phyloP scores from a whole-genome alignment of 495 filamentous ascomycete species.

The Tuber aestivum region DNA sequence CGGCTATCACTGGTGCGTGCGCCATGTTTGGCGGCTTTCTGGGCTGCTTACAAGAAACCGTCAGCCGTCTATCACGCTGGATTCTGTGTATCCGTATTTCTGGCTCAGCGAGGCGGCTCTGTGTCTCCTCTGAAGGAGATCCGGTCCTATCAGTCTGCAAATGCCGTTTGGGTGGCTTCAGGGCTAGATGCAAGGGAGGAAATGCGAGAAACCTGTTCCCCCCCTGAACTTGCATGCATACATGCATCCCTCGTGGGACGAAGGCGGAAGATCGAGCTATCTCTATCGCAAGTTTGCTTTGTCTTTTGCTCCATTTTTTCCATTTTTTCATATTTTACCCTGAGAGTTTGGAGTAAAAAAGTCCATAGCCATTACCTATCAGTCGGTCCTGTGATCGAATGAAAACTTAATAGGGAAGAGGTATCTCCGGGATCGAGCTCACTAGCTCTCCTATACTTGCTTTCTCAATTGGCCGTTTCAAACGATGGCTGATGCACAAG shows the following conservation, averaged over 20 bases:
- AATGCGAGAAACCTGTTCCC: neutral
- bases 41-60: neutral
- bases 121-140: neutral
- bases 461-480: neutral
- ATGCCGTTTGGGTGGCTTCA: neutral
- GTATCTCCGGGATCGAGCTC: neutral
- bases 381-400: neutral
- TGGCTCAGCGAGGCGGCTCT: neutral
- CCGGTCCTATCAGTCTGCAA: neutral
- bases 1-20: neutral
- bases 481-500: slow-evolving; percentile 3
- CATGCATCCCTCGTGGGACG: slow-evolving; percentile 3
- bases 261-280: neutral
- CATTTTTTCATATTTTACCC: neutral
- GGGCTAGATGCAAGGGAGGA: neutral
- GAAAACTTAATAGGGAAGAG: neutral
- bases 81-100: neutral
- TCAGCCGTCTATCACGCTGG: neutral
- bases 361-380: neutral
- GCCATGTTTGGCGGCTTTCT: neutral
- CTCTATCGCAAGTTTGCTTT: neutral
- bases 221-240: neutral
- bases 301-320: neutral
- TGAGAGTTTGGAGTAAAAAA: neutral
- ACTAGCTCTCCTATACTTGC: neutral